Percentiles rank a stretch among this genome's conserved stretches.
Conservation (phyloP, 2,329 filamentous ascomycete species). For the Zalaria obscura region DNA sequence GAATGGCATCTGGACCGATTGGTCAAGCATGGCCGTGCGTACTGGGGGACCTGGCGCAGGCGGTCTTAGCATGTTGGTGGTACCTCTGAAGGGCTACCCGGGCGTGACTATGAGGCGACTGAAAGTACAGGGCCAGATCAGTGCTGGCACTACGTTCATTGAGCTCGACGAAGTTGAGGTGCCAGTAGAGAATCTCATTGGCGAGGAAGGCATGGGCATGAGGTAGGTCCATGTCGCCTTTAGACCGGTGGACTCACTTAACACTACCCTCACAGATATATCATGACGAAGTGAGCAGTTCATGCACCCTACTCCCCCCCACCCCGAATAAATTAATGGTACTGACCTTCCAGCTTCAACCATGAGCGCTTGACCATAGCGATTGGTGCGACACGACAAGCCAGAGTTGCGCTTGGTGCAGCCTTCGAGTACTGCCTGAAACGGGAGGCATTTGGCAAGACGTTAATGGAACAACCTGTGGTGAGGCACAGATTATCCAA, state of each 20-base stretch:
- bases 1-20: constrained; percentile 57
- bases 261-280: not conserved
- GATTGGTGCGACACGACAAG: constrained; percentile 47
- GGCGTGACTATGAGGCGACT: constrained; percentile 56
- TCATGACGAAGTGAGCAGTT: constrained; percentile 6
- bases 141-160: constrained; percentile 60
- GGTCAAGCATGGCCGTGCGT: constrained; percentile 56
- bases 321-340: not conserved
- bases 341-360: constrained; percentile 50
- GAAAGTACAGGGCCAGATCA: constrained; percentile 50
- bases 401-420: constrained; percentile 43
- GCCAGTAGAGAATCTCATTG: constrained; percentile 55
- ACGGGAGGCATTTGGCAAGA: constrained; percentile 53
- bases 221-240: constrained; percentile 39
- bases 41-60: constrained; percentile 50
- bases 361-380: constrained; percentile 58
- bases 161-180: constrained; percentile 64
- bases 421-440: constrained; percentile 51
- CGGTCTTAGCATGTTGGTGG: constrained; percentile 53
- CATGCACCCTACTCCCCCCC: not conserved
- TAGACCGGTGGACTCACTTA: no score
- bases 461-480: constrained; percentile 60
- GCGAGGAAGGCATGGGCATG: constrained; percentile 58
- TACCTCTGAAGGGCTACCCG: constrained; percentile 52
- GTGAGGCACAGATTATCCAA: constrained; percentile 61